These are phyloP conservation scores for Podospora comata DNA, from an alignment of 495 filamentous ascomycete genomes.

Conservation along the genomic window DNA sequence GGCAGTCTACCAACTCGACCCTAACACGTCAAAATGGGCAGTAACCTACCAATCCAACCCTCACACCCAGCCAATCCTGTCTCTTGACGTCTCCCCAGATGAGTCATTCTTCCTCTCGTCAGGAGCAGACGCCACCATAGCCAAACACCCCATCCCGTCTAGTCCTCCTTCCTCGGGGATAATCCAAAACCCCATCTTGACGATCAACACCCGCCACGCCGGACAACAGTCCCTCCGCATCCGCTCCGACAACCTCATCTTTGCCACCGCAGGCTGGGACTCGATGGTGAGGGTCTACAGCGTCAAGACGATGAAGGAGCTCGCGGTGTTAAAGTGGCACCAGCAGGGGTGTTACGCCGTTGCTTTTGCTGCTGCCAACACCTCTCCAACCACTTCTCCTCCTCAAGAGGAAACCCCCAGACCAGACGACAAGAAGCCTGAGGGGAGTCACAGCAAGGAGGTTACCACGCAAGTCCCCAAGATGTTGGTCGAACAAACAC, in stretches of 20 bases:
- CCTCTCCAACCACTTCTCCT: background rate
- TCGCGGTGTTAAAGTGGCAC: conserved; percentile 96
- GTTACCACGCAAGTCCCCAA: conserved; percentile 11
- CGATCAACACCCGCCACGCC: conserved; percentile 74
- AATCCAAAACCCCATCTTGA: conserved; percentile 50
- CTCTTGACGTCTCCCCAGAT: conserved; percentile 60
- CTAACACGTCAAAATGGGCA: conserved; percentile 48
- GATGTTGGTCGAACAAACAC: conserved; percentile 40
- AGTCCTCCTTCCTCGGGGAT: conserved; percentile 10
- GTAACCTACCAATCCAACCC: conserved; percentile 61
- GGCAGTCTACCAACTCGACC: conserved; percentile 48
- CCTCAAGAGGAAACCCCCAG: background rate
- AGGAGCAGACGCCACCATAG: conserved; percentile 65
- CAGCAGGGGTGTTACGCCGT: conserved; percentile 83
- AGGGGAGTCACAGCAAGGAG: background rate
- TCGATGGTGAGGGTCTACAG: conserved; percentile 75
- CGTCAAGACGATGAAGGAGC: conserved; percentile 73
- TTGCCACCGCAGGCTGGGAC: conserved; percentile 95
- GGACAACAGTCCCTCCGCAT: conserved; percentile 80
- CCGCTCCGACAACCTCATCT: conserved; percentile 76
- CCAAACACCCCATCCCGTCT: conserved; percentile 51
- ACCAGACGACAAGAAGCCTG: too few relatives aligned
- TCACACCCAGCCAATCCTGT: conserved; percentile 84
- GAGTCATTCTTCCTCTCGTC: conserved; percentile 71
- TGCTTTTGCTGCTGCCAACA: conserved; percentile 61